Percentiles rank a stretch among this genome's conserved stretches.
These are phyloP conservation scores for Massospora cicadina DNA, from an alignment of 371 early-diverging fungal genomes.

Conservation along the genomic window DNA sequence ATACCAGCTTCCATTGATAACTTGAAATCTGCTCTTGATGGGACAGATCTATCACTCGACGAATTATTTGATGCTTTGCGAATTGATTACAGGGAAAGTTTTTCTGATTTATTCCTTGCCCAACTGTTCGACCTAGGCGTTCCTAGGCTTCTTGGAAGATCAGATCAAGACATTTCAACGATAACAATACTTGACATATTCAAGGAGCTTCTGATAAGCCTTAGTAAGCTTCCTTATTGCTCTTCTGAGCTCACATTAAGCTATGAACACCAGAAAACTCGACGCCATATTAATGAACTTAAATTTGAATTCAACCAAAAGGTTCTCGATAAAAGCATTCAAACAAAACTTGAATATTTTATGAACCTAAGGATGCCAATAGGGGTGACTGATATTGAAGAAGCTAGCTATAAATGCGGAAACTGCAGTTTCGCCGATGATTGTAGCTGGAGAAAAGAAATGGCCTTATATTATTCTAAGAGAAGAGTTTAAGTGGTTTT, in stretches of 20 bases:
- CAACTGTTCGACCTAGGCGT: not conserved
- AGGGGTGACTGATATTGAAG: constrained; percentile 8
- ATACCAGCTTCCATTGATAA: not conserved
- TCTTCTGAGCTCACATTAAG: not conserved
- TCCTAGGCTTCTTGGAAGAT: not conserved
- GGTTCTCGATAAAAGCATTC: not conserved
- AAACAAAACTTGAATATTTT: not conserved
- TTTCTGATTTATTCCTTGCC: not conserved
- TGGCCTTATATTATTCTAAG: not conserved
- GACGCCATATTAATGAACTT: not conserved
- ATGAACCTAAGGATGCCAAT: not conserved
- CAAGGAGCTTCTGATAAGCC: not conserved
- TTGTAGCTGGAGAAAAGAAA: constrained; percentile 1
- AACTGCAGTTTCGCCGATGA: not conserved
- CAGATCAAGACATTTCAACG: not conserved
- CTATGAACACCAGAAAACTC: not conserved
- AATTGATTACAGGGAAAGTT: not conserved
- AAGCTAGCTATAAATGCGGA: constrained; percentile 1
- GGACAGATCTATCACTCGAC: not conserved
- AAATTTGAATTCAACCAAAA: not conserved
- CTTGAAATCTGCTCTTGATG: not conserved
- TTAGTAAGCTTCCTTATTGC: not conserved
- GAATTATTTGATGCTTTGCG: not conserved
- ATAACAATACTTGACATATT: not conserved
- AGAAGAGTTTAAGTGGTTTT: not conserved